Evolutionary conservation across 345 rosid species (phyloP).

Genomic region (Brassica nigra): DNA sequence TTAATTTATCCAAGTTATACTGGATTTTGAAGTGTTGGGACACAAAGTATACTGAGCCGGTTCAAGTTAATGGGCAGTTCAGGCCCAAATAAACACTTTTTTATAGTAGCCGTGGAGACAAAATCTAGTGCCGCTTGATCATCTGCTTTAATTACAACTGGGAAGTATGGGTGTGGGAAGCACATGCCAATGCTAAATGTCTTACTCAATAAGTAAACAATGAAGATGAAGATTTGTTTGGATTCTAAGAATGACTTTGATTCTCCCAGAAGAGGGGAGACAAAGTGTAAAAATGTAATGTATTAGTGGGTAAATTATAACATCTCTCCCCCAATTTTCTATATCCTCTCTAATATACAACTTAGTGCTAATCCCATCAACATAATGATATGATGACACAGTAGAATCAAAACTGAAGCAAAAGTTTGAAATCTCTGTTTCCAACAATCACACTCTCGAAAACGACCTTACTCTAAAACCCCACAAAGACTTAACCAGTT

Average conservation of each 20-base stretch:
- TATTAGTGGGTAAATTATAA: slow-evolving; percentile 7
- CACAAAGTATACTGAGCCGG: not conserved
- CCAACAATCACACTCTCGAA: slow-evolving; percentile 32
- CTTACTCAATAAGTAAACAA: not conserved
- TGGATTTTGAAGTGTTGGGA: not conserved
- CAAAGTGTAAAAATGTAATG: not conserved
- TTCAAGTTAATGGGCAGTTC: not conserved
- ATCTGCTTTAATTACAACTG: not conserved
- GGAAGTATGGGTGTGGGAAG: not conserved
- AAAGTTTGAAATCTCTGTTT: slow-evolving; percentile 27
- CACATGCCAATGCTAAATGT: not conserved
- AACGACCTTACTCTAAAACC: slow-evolving; percentile 28
- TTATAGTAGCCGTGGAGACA: not conserved
- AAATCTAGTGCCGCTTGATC: not conserved
- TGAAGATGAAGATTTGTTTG: not conserved
- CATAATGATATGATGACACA: slow-evolving; percentile 14
- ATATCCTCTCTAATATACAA: slow-evolving; percentile 41
- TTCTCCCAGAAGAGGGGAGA: not conserved
- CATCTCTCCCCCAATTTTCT: slow-evolving; percentile 22
- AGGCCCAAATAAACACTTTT: not conserved
- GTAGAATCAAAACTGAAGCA: slow-evolving; percentile 37
- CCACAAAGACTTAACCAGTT: slow-evolving; percentile 1
- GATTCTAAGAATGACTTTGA: not conserved
- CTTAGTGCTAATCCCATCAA: slow-evolving; percentile 32
- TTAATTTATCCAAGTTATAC: too few species aligned